Base-by-base conservation (phyloP, 2,329 filamentous ascomycete genomes). In the Calycina herbarum region DNA sequence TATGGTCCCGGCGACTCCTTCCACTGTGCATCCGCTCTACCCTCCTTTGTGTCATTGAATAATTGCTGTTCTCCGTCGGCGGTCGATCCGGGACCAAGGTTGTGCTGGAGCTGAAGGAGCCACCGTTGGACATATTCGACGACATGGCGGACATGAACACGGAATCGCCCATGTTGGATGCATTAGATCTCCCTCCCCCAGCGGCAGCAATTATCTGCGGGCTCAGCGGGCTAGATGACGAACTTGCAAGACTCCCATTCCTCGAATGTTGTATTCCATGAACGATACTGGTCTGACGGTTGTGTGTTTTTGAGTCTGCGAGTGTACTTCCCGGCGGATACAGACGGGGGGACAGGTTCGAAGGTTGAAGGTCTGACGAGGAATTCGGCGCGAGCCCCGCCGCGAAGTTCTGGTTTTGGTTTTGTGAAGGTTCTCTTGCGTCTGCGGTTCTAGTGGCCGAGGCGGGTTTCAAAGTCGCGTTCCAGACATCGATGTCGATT, bases 251-350 rank as follows among this genome's bases (percentile, higher is more conserved):
- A 80, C 94, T 97, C 73, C 93, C 91, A 84, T 96, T 96, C 79
- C 94, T 84, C 73, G 86, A 90, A 79, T 99, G 95, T 77, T 97
- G 94, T 71, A 96, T 89, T 74, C 95, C 94, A 86, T 98, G 92
- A 65, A 98, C 94, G 73, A 98, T 97, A 59, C 94, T 98, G 0
- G 94, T 96, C 80, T 99, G 93, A 64, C 95, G 89, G 79, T 98
- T 93, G 78, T 99, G 82, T 79, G 71, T 78, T 74, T 87, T 88
- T 59, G 80, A 82, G 70, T 88, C 86, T 66, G 83, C 78, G n/a
- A 81, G 75, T 70, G 84, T 82, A 72, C 65, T 69, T 29, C 45
- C 48, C 33, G 68, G 68, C 8, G 67, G 40, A 62, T 72, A 67
- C 11, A 74, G 61, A 64, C 72, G 73, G 42, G 74, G 73, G 5